Percentiles rank a stretch among this genome's conserved stretches.
Conservation (phyloP, 345 rosid genomes). For the Melaleuca quinquenervia region DNA sequence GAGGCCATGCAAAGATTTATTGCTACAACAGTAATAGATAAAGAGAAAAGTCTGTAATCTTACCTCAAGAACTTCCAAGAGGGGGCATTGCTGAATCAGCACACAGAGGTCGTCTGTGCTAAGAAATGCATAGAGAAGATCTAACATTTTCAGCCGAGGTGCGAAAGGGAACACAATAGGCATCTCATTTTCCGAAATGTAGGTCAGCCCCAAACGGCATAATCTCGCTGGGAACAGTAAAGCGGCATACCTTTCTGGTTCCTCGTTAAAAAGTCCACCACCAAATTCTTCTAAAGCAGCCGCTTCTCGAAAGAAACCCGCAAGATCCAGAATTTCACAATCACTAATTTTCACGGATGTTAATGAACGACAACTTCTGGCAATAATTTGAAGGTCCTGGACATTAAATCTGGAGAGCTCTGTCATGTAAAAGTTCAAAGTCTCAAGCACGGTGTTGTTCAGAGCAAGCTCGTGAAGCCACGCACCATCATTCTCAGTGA, state of each 20-base stretch:
- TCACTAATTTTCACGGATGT: conserved; percentile 68
- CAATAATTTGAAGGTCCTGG: conserved; percentile 69
- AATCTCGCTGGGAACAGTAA: conserved; percentile 50
- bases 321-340: conserved; percentile 62
- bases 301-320: conserved; percentile 61
- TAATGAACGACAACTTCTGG: conserved; percentile 57
- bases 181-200: conserved; percentile 68
- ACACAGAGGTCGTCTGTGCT: conserved; percentile 76
- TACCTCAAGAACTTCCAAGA: conserved; percentile 96
- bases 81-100: conserved; percentile 70
- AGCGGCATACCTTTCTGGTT: conserved; percentile 32
- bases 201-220: conserved; percentile 64
- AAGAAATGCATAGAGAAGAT: conserved; percentile 78
- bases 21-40: neutral
- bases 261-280: conserved; percentile 65
- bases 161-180: conserved; percentile 72
- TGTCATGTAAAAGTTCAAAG: conserved; percentile 74
- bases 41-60: neutral
- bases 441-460: conserved; percentile 65
- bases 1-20: neutral
- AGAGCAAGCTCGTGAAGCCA: conserved; percentile 91
- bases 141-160: conserved; percentile 57
- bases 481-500: conserved; percentile 52
- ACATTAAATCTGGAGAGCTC: conserved; percentile 39
- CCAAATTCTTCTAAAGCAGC: conserved; percentile 71